phyloP scores from a whole-genome alignment of 169 alveolate species.

The Plasmodium gonderi region DNA sequence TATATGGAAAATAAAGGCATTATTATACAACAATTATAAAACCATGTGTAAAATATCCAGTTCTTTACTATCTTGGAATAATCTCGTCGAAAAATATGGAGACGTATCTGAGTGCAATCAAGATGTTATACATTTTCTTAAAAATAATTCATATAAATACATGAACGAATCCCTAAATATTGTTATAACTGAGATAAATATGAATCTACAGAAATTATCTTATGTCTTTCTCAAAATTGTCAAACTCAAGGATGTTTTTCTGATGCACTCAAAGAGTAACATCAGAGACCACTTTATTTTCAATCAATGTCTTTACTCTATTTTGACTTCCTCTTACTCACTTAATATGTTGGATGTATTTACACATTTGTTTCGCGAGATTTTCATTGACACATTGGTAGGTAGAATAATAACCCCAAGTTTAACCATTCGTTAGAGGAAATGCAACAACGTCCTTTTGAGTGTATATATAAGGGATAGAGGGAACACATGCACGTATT shows the following conservation, averaged over 20 bases:
- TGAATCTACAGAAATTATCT: not conserved
- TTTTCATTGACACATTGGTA: slow-evolving; percentile 31
- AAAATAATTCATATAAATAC: slow-evolving; percentile 20
- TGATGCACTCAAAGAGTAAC: not conserved
- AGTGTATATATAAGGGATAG: no score
- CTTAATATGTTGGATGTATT: slow-evolving; percentile 38
- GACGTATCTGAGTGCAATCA: slow-evolving; percentile 1
- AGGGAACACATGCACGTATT: no score
- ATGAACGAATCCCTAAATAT: slow-evolving; percentile 20
- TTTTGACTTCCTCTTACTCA: slow-evolving; percentile 34
- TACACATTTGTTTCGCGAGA: slow-evolving; percentile 31
- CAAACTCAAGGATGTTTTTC: slow-evolving; percentile 3
- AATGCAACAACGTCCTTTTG: no score
- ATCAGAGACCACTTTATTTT: slow-evolving; percentile 8
- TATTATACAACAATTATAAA: slow-evolving; percentile 68
- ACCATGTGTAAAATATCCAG: slow-evolving; percentile 34
- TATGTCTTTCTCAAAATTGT: slow-evolving; percentile 16
- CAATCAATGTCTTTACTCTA: slow-evolving; percentile 9
- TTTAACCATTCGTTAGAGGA: not conserved
- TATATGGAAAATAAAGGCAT: slow-evolving; percentile 64
- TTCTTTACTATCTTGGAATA: slow-evolving; percentile 9
- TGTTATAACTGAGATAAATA: not conserved
- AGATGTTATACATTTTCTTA: not conserved
- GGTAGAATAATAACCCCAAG: not conserved
- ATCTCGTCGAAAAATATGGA: slow-evolving; percentile 55